A percentile compares a stretch with the other conserved stretches of the same genome.
These are phyloP conservation scores for Phytophthora europaea DNA, from an alignment of 352 stramenopile genomes.

Conservation along the genomic window DNA sequence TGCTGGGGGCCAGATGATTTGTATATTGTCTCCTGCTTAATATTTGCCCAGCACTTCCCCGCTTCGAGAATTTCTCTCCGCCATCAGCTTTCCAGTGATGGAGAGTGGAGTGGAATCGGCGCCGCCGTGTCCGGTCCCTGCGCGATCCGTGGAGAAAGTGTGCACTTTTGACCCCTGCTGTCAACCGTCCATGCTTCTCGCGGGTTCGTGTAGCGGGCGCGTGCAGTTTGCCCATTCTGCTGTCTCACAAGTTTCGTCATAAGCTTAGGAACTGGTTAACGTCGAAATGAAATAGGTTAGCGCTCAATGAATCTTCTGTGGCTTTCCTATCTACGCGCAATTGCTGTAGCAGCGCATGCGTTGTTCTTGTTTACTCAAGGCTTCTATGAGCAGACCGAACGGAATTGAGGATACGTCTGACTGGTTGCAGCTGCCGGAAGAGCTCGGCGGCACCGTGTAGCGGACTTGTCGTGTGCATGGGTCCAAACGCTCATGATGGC, in stretches of 20 bases:
- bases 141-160: slow-evolving; percentile 16
- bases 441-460: slow-evolving; percentile 8
- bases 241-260: slow-evolving; percentile 40
- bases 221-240: slow-evolving; percentile 41
- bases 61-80: slow-evolving; percentile 36
- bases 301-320: slow-evolving; percentile 1
- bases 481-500: slow-evolving; percentile 2
- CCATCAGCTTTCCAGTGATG: slow-evolving; percentile 43
- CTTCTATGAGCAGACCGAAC: slow-evolving; percentile 9
- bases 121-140: slow-evolving; percentile 32
- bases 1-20: slow-evolving; percentile 35
- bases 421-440: not conserved
- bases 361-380: slow-evolving; percentile 21
- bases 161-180: slow-evolving; percentile 55
- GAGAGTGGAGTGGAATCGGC: slow-evolving; percentile 46
- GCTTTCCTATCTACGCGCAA: slow-evolving; percentile 13
- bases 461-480: not conserved
- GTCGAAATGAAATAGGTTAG: slow-evolving; percentile 56
- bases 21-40: slow-evolving; percentile 52
- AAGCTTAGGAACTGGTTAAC: slow-evolving; percentile 38
- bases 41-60: slow-evolving; percentile 46
- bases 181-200: slow-evolving; percentile 54
- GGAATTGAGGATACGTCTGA: not conserved
- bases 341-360: slow-evolving; percentile 14
- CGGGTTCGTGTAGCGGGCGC: slow-evolving; percentile 26